Conservation (phyloP, 2,329 filamentous ascomycete genomes). For the Ophiostoma populinum region DNA sequence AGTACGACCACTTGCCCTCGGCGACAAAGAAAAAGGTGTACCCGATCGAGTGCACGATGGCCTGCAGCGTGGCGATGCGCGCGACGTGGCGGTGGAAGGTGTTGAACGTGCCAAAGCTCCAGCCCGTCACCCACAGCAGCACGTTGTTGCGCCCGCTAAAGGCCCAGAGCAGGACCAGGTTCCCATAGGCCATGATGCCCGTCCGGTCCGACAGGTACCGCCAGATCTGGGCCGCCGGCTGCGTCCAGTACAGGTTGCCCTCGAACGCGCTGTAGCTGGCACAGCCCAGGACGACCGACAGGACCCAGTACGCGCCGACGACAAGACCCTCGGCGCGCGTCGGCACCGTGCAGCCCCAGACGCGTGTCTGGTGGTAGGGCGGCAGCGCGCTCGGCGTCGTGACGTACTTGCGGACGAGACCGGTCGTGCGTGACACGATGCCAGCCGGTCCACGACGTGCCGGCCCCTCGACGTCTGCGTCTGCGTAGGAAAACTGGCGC, state of each 20-base stretch:
- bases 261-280: constrained; percentile 2
- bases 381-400: constrained; percentile 8
- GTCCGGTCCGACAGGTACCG: constrained; percentile 12
- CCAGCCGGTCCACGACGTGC: background rate
- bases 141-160: constrained; percentile 51
- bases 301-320: constrained; percentile 9
- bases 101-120: constrained; percentile 49
- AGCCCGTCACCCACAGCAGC: constrained; percentile 48
- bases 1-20: background rate
- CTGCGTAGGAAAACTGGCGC: no score
- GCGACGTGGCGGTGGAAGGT: constrained; percentile 52
- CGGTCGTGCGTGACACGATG: background rate
- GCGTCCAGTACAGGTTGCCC: background rate
- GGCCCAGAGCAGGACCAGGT: constrained; percentile 17
- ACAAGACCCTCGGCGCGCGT: constrained; percentile 11
- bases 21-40: constrained; percentile 26
- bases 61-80: constrained; percentile 41
- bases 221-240: constrained; percentile 7
- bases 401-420: constrained; percentile 8
- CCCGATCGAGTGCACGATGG: constrained; percentile 41
- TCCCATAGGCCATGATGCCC: constrained; percentile 10
- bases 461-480: constrained; percentile 5
- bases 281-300: constrained; percentile 6
- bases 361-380: constrained; percentile 7
- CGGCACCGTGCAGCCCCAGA: constrained; percentile 12